phyloP scores from a whole-genome alignment of 352 stramenopile genomes.

The Phytopythium montanum region DNA sequence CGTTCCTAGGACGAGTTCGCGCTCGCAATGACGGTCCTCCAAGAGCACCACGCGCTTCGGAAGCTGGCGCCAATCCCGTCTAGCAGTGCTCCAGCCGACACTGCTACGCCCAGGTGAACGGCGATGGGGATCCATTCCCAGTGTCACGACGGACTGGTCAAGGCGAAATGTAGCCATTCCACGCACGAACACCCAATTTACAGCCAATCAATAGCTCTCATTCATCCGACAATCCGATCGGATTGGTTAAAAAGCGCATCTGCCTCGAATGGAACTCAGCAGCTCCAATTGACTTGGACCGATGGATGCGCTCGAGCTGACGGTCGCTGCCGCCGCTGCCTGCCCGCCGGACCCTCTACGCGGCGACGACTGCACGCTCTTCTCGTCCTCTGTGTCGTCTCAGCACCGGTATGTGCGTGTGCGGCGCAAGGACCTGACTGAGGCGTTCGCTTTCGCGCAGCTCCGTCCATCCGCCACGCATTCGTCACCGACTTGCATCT shows the following conservation, averaged over 20 bases:
- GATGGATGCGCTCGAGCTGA: constrained; percentile 7
- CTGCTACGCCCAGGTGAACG: not conserved
- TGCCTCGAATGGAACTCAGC: not conserved
- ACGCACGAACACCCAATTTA: not conserved
- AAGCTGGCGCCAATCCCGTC: constrained; percentile 20
- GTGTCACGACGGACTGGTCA: not conserved
- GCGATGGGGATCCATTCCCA: too few species aligned
- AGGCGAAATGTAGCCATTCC: not conserved
- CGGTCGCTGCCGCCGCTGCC: not conserved
- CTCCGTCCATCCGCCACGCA: not conserved
- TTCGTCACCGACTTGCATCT: not conserved
- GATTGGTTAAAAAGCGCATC: not conserved
- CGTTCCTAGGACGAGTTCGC: constrained; percentile 56
- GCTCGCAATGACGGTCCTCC: constrained; percentile 51
- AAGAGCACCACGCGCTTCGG: constrained; percentile 46
- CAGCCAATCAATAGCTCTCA: not conserved
- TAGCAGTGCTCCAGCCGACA: not conserved
- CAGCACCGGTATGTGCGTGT: not conserved
- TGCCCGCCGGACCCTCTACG: not conserved
- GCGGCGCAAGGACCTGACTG: not conserved
- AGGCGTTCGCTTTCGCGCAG: not conserved
- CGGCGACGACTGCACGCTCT: constrained; percentile 1
- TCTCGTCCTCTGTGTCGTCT: not conserved
- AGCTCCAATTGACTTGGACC: not conserved
- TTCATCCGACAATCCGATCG: not conserved